A percentile compares a stretch with the other conserved stretches of the same genome.
phyloP scores from a whole-genome alignment of 257 asterid species.

The Nicotiana undulata region DNA sequence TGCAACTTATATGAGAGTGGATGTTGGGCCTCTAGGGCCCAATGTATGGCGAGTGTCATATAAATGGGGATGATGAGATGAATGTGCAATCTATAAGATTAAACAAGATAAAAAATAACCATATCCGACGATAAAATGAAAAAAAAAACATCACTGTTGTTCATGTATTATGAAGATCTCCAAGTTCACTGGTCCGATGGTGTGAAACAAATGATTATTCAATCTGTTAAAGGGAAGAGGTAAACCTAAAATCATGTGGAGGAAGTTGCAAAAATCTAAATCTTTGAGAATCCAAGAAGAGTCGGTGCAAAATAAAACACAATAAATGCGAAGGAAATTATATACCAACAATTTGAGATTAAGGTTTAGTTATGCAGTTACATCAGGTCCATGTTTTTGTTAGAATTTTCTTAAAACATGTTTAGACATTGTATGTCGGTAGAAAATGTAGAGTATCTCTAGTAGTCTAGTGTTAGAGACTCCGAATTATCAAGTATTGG shows the following conservation, averaged over 20 bases:
- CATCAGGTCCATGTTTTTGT: neutral
- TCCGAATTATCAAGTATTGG: neutral
- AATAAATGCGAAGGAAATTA: neutral
- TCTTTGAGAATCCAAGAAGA: neutral
- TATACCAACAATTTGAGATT: neutral
- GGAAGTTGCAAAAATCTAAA: neutral
- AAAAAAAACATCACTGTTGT: too few relatives aligned
- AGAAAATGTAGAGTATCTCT: neutral
- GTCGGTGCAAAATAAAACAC: neutral
- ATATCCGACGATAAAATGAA: neutral
- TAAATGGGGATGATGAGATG: neutral
- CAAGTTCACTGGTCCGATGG: neutral
- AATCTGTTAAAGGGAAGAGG: neutral
- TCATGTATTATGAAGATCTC: neutral
- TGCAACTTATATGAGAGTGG: neutral
- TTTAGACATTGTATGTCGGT: neutral
- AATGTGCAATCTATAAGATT: neutral
- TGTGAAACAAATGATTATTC: neutral
- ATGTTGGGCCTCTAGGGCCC: too few relatives aligned
- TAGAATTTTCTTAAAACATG: neutral
- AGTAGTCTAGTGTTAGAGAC: neutral
- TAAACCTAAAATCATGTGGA: neutral
- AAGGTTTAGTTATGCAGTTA: neutral
- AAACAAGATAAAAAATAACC: neutral
- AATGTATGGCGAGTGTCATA: neutral